Evolutionary conservation across 2,329 filamentous ascomycete genomes (phyloP).

Genomic region (Mycocentrospora acerina): DNA sequence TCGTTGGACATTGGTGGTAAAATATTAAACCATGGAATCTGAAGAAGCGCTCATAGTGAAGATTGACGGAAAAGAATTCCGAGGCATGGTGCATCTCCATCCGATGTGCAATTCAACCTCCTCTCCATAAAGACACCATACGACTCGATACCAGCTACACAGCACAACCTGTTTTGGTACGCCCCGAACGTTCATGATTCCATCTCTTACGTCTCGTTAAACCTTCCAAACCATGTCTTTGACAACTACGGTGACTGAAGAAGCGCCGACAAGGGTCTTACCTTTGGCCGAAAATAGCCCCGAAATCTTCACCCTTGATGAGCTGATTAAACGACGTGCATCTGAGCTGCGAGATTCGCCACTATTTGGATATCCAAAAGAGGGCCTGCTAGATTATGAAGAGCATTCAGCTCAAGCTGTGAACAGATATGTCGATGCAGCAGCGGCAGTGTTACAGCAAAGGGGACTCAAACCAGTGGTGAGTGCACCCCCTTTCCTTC

Average conservation of each 20-base stretch:
- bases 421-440: conserved; percentile 28
- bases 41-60: too few species aligned
- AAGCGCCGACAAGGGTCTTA: conserved; percentile 4
- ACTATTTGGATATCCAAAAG: conserved; percentile 25
- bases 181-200: too few species aligned
- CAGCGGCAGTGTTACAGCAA: conserved; percentile 18
- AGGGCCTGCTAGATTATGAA: conserved; percentile 24
- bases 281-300: conserved; percentile 5
- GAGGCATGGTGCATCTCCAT: too few species aligned
- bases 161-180: too few species aligned
- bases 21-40: conserved; percentile 2
- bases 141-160: too few species aligned
- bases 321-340: conserved; percentile 25
- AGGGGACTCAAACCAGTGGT: conserved; percentile 24
- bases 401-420: conserved; percentile 28
- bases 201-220: too few species aligned
- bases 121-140: too few species aligned
- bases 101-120: too few species aligned
- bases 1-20: conserved; percentile 9
- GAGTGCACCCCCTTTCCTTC: conserved; percentile 1
- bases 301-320: conserved; percentile 26
- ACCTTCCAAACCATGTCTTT: conserved; percentile 11
- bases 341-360: conserved; percentile 16
- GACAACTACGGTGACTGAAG: conserved; percentile 9
- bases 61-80: too few species aligned